Base-by-base conservation (phyloP, 2,329 filamentous ascomycete species). In the Leptographium flavum region DNA sequence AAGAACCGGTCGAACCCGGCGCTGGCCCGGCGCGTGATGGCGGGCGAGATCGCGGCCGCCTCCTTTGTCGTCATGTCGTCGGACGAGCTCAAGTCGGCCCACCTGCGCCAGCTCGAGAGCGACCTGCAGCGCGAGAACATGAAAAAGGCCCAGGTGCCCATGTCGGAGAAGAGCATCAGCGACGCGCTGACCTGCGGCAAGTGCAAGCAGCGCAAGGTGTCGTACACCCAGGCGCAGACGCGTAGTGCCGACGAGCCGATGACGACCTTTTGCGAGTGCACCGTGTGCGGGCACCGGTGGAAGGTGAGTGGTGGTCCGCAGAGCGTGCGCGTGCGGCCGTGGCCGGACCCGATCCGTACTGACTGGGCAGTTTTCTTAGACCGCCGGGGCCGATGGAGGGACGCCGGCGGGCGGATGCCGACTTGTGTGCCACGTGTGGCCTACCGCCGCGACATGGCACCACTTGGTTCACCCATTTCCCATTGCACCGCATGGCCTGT, bases 211-310 rank as follows among this genome's bases (percentile, higher is more conserved):
- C 88, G 84, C 70, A 88, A 87, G 71, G 92, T 96, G 59, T 87
- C 83, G 63, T 98, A 98, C 65, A 87, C 79, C 41, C 92, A 98
- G 67, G 92, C 92, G 5, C 92, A 98, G 71, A 98, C 92, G 15
- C 76, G 92, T 52, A 84, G 79, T 67, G 92, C 92, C 53, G 92
- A 98, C 74, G 92, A 96, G 67, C 90, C 90, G 53, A 83, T 83
- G 79, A 83, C 79, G 50, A 83, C 79, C 31, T 83, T 83, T 61
- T 83, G 79, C 64, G 77, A 81, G 59, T 83, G 79, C 58, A 77
- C 76, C 58, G 69, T 75, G 51, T 83, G 79, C 57, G 79, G 79
- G 40, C 72, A 83, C 58, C 71, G 79, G 45, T 83, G 79, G 79
- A 83, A 83, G 74, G 79, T 81, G 66, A 60, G 71, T 46, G 22